phyloP scores from a whole-genome alignment of 208 protist genomes.

The Trypanosoma conorhini region DNA sequence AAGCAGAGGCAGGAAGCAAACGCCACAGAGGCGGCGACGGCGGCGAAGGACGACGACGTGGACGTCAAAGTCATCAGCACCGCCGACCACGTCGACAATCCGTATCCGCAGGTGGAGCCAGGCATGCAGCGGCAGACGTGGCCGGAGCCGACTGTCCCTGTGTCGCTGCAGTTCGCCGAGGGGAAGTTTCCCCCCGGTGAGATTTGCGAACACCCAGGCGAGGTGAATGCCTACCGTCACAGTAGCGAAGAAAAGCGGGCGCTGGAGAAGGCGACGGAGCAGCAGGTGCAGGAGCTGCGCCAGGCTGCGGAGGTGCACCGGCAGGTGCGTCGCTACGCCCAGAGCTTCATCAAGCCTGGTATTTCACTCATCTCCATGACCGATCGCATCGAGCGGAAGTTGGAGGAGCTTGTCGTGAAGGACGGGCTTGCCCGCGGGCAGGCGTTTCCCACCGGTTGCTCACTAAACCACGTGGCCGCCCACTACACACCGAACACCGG shows the following conservation, averaged over 20 bases:
- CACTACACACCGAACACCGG: constrained; percentile 98
- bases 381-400: constrained; percentile 92
- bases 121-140: constrained; percentile 84
- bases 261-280: constrained; percentile 69
- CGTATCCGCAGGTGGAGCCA: constrained; percentile 50
- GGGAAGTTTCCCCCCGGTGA: constrained; percentile 84
- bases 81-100: constrained; percentile 80
- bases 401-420: constrained; percentile 87
- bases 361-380: constrained; percentile 91
- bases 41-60: constrained; percentile 16
- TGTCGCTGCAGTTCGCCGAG: constrained; percentile 79
- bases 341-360: constrained; percentile 92
- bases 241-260: constrained; percentile 93
- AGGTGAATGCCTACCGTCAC: constrained; percentile 91
- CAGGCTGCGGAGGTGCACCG: constrained; percentile 91
- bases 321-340: constrained; percentile 90
- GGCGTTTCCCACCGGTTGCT: constrained; percentile 94
- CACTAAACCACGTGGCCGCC: constrained; percentile 97
- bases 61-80: constrained; percentile 42
- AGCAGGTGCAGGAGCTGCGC: constrained; percentile 86
- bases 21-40: constrained; percentile 12
- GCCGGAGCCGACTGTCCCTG: constrained; percentile 93
- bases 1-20: constrained; percentile 26
- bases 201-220: constrained; percentile 85
- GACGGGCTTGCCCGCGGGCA: constrained; percentile 89